Conservation (phyloP, 768 basidiomycete genomes). For the Candolleomyces aberdarensis region DNA sequence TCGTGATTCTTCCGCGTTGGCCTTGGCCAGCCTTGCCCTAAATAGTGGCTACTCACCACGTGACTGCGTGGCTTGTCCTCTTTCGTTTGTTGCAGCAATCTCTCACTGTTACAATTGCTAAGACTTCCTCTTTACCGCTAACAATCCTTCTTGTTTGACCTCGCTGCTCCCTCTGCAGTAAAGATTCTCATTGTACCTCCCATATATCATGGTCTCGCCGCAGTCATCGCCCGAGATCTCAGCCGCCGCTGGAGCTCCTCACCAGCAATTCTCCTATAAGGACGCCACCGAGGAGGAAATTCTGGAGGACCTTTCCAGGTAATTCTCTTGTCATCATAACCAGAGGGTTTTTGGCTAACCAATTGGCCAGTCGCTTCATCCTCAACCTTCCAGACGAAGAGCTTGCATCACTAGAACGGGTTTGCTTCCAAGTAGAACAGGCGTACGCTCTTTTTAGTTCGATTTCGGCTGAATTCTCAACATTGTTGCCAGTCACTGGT, state of each 20-base stretch:
- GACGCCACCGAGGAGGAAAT: conserved; percentile 81
- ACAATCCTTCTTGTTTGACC: conserved; percentile 14
- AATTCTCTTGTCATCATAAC: conserved; percentile 10
- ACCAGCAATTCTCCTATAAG: conserved; percentile 55
- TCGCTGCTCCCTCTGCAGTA: conserved; percentile 17
- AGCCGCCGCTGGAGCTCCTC: conserved; percentile 37
- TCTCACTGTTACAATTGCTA: conserved; percentile 1
- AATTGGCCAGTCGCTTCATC: conserved; percentile 76
- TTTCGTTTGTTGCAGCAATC: conserved; percentile 2
- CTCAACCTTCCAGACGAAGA: conserved; percentile 95
- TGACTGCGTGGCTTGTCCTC: background rate
- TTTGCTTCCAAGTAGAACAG: conserved; percentile 99
- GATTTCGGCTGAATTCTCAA: conserved; percentile 10
- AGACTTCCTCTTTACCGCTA: background rate
- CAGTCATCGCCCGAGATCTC: conserved; percentile 76
- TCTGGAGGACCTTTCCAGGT: conserved; percentile 90
- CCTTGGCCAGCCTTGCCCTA: background rate
- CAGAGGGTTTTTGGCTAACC: conserved; percentile 10
- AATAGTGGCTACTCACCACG: background rate
- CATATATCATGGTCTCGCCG: conserved; percentile 63
- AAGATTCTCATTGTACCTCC: conserved; percentile 27
- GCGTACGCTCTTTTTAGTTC: conserved; percentile 58
- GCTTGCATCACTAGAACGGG: conserved; percentile 83
- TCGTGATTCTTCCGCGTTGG: background rate
- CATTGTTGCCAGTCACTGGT: conserved; percentile 81